Evolutionary conservation across 2,329 filamentous ascomycete species (phyloP), one percentile per base, ranked within the genome.

Genomic region (Colletotrichum theobromicola): DNA sequence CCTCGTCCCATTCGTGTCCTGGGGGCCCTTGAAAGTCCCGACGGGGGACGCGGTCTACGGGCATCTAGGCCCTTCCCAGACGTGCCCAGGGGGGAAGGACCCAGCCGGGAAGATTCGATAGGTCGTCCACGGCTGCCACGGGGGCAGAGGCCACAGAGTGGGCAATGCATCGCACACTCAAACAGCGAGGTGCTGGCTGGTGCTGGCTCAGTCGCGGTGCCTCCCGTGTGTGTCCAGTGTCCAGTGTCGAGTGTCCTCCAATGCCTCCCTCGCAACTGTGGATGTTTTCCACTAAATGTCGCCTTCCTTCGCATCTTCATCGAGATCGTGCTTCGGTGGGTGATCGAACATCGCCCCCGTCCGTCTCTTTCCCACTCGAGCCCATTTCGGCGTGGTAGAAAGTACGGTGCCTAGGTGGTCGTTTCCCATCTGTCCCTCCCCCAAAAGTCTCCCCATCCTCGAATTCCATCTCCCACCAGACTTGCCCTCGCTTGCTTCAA

Each of bases 11-110:
- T 30, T 61, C 30, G 53, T 32, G 53, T 68, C 9, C 35, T 57
- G 30, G 63, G 58, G 28, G n/a, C 53, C 53, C 30, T 18, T 58
- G 67, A 8, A 42, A 66, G 62, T 57, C 55, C 63, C 72, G 72
- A 75, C 72, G 57, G 72, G 57, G 66, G 62, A 50, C n/a, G 68
- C 28, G 68, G 68, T 67, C 72, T 62, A 74, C 28, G 57, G 24
- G 28, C 61, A 50, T 72, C 68, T 75, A 67, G 72, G 53, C 71
- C 71, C 34, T 42, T 62, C 60, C 60, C 34, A 37, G 60, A 35
- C n/a, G 60, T 62, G 21, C 32, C 21, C 58, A 42, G 57, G 57
- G 57, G 18, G 46, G 15, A 37, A 57, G 10, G 60, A 62, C 60
- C 60, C 60, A 62, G 30, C 15, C 61, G 61, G 37, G 61, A 37